A percentile compares a stretch with the other conserved stretches of the same genome.
Conservation (phyloP, 78 protist genomes). For the Mastigamoeba balamuthi region DNA sequence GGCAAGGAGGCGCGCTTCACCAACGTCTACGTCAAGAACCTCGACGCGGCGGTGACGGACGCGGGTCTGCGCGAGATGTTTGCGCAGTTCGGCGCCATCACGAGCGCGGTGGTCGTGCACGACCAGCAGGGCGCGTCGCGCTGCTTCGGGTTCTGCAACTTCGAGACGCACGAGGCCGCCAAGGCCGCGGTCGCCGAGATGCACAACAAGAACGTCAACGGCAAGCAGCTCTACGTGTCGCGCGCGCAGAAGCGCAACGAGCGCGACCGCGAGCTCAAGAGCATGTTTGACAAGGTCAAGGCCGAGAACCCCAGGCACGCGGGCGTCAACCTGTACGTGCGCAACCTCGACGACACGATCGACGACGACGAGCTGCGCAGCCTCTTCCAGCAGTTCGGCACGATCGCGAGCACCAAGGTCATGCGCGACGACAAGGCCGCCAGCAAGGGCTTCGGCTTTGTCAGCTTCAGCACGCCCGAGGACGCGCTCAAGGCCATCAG, state of each 20-base stretch:
- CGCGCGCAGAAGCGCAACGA: conserved; percentile 81
- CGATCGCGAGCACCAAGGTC: conserved; percentile 79
- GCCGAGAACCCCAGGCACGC: conserved; percentile 52
- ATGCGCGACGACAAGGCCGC: conserved; percentile 74
- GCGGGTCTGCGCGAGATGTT: conserved; percentile 59
- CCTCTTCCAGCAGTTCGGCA: conserved; percentile 77
- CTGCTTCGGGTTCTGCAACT: conserved; percentile 93
- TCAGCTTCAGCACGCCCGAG: conserved; percentile 81
- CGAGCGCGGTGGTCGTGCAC: conserved; percentile 32
- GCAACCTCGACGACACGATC: conserved; percentile 88
- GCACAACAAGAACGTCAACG: conserved; percentile 57
- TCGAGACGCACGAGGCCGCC: conserved; percentile 78
- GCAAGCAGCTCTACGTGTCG: conserved; percentile 64
- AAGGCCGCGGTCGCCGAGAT: conserved; percentile 56
- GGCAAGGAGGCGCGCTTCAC: conserved; percentile 49
- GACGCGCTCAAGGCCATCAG: conserved; percentile 90
- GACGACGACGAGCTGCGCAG: conserved; percentile 72
- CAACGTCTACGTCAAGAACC: conserved; percentile 88
- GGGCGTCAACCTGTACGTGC: conserved; percentile 91
- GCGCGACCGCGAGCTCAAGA: conserved; percentile 72
- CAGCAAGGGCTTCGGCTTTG: conserved; percentile 93
- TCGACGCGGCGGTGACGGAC: conserved; percentile 28
- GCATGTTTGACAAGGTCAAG: conserved; percentile 46
- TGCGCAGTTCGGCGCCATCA: conserved; percentile 64
- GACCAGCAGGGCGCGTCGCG: conserved; percentile 59